Base-by-base conservation (phyloP, 2,329 filamentous ascomycete species). In the Ceratocystis harringtonii region DNA sequence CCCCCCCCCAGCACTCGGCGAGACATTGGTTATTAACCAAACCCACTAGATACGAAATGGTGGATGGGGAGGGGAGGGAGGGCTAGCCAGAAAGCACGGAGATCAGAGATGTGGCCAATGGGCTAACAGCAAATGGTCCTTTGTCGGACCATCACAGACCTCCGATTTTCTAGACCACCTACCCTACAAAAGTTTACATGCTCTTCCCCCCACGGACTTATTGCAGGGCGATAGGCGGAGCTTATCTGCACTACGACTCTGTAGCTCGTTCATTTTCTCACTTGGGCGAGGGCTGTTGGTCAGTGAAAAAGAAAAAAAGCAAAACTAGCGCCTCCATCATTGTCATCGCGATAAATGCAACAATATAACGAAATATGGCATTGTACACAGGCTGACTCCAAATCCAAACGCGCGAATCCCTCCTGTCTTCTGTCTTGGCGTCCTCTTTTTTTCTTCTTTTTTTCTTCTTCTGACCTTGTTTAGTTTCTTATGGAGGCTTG, bases 401-500 rank as follows among this genome's bases (percentile, higher is more conserved):
- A 28, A 28, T 10, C 48, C 19, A 28, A 22, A 15, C 48, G 25
- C 22, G 22, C 15, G 8, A 52, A 52, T 28, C 4, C 8, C 48
- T 25, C 10, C 36, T 41, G 36, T 41, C 36, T 41, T 41, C 32
- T 41, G 36, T 28, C 48, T 28, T 52, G 48, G 48, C 19, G 25
- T 1, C 10, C 22, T 28, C 22, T 52, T 48, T 22, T 48, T 19
- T 19, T 48, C 3, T 30, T 58, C 1, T 17, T 10, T 52, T 28
- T 48, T 48, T 44, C 41, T 44, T 44, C 6, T 19, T 48, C 55
- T 58, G 28, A n/a, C 3, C 30, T 58, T 32, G 55, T 30, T 5
- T 58, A 17, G 15, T 36, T 58, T 17, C n/a, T 58, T 28, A 58
- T 58, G 55, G 28, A 58, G 55, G 55, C 55, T 58, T 58, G 55